phyloP scores from a whole-genome alignment of 257 asterid genomes.

The Linaria vulgaris region DNA sequence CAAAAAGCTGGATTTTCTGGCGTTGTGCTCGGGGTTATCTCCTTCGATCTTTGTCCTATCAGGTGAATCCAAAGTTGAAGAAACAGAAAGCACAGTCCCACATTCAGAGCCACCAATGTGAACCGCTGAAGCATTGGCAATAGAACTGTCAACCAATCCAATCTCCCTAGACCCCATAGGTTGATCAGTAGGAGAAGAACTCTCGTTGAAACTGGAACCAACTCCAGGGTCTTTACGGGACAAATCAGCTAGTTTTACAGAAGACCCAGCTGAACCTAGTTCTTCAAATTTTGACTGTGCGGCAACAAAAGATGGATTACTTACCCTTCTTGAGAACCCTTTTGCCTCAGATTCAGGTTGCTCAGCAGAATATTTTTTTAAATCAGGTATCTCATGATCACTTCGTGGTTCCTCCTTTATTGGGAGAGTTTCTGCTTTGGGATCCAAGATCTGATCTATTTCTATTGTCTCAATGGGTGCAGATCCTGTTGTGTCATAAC shows the following conservation, averaged over 20 bases:
- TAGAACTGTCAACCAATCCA: conserved; percentile 41
- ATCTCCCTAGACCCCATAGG: conserved; percentile 38
- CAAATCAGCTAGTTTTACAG: conserved; percentile 40
- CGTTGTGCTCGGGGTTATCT: conserved; percentile 41
- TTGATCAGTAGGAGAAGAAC: conserved; percentile 39
- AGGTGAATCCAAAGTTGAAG: conserved; percentile 86
- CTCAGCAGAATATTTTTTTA: conserved; percentile 28
- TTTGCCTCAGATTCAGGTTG: conserved; percentile 52
- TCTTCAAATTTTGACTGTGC: conserved; percentile 90
- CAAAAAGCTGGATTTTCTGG: conserved; percentile 26
- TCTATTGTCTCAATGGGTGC: conserved; percentile 34
- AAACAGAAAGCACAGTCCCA: conserved; percentile 79
- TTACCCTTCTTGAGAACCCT: conserved; percentile 47
- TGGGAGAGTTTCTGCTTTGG: conserved; percentile 33
- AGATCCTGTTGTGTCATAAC: conserved; percentile 31
- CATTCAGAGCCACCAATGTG: conserved; percentile 75
- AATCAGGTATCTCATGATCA: conserved; percentile 30
- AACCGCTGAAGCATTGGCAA: conserved; percentile 36
- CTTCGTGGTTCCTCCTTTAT: conserved; percentile 34
- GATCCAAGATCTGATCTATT: conserved; percentile 31
- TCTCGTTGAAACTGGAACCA: conserved; percentile 40
- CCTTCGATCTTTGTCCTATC: conserved; percentile 61
- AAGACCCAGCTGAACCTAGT: conserved; percentile 45
- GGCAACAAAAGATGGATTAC: conserved; percentile 84
- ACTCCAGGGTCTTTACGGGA: conserved; percentile 41